Evolutionary conservation across 495 filamentous ascomycete species (phyloP).

Genomic region (Hypoxylon perforatum): DNA sequence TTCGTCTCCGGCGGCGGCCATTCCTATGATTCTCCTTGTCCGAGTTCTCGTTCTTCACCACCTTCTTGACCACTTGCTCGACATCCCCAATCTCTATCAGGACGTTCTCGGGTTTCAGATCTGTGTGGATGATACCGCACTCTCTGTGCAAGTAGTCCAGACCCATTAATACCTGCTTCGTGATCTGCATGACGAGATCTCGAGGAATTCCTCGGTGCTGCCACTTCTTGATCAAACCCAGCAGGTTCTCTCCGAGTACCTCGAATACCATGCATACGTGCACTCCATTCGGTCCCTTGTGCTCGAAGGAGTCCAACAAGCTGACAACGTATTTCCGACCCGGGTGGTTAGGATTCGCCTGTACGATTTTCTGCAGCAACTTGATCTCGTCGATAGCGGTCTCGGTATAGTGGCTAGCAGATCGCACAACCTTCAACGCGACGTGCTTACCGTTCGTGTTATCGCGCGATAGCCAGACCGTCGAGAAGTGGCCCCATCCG

Average conservation of each 20-base stretch:
- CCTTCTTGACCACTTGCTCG: slow-evolving; percentile 93
- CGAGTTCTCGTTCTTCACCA: slow-evolving; percentile 85
- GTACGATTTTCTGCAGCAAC: slow-evolving; percentile 93
- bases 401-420: slow-evolving; percentile 97
- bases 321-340: slow-evolving; percentile 95
- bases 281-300: slow-evolving; percentile 94
- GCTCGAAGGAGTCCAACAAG: slow-evolving; percentile 94
- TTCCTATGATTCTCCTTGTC: slow-evolving; percentile 93
- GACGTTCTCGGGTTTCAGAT: slow-evolving; percentile 98
- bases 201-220: slow-evolving; percentile 97
- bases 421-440: slow-evolving; percentile 96
- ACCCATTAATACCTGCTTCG: slow-evolving; percentile 95
- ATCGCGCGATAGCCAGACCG: slow-evolving; percentile 95
- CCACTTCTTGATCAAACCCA: slow-evolving; percentile 97
- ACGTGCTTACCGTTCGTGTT: slow-evolving; percentile 93
- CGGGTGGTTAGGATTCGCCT: slow-evolving; percentile 92
- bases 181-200: slow-evolving; percentile 96
- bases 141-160: slow-evolving; percentile 97
- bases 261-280: slow-evolving; percentile 99
- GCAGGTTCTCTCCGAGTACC: slow-evolving; percentile 92
- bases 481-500: slow-evolving; percentile 99
- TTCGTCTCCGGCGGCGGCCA: slow-evolving; percentile 89
- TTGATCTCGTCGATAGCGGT: slow-evolving; percentile 99
- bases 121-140: slow-evolving; percentile 99
- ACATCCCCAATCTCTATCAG: slow-evolving; percentile 99